Evolutionary conservation across 805 yeast genomes (phyloP), one percentile per base, ranked within the genome.

Genomic region (Candida berthetii): DNA sequence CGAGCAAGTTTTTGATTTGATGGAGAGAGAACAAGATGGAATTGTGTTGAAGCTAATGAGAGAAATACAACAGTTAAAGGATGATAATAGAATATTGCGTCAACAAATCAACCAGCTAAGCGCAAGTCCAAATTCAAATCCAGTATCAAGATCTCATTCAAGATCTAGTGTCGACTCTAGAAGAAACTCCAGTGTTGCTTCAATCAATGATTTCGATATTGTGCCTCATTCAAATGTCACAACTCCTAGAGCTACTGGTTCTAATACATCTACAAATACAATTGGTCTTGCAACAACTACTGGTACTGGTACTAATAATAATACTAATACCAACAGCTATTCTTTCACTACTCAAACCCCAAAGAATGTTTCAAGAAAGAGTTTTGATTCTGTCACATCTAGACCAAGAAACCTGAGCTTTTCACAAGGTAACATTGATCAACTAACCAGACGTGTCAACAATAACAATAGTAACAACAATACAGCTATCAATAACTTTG

Each of bases 11-110:
- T 70, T 78, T 31, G 80, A 78, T 53, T 55, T 69, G 29, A 76
- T 83, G 80, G 90, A 83, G 51, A 68, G 79, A 40, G 88, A 83
- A 59, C 89, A 83, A 56, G 90, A 83, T 53, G 86, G 85, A 3
- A 79, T 82, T 19, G 89, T 82, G 16, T 62, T 82, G 53, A 74
- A 72, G 55, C 62, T 82, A 34, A 81, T 80, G 77, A 71, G 74
- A 41, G 87, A 82, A 54, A 80, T 83, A 29, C 66, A 66, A 20
- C 43, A 48, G 7, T 58, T 82, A 45, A 74, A 72, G 48, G 76
- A 74, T 15, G 86, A 80, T 49, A 77, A 74, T 48, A 65, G 65
- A 33, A 45, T 52, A 9, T 58, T 76, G 37, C 28, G 50, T 18
- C 53, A 50, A 20, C 53, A 56, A 2, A 45, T 56, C 19, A 53